These are phyloP conservation scores for Claviceps sp. DNA, from an alignment of 2,329 filamentous ascomycete species.

Conservation along the genomic window DNA sequence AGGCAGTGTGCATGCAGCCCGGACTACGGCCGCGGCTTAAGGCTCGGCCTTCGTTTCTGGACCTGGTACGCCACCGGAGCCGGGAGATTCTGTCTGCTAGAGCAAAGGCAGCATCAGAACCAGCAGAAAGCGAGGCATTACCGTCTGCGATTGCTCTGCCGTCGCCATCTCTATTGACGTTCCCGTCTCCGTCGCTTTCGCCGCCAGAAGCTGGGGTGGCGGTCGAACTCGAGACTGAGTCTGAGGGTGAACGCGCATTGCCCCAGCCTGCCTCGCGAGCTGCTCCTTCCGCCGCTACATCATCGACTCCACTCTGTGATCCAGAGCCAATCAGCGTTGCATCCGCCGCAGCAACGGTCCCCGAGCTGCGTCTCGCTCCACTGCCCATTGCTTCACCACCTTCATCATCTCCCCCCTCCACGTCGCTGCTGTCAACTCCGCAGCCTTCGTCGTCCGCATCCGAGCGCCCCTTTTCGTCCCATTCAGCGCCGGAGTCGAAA, in stretches of 20 bases:
- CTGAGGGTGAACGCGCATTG: background rate
- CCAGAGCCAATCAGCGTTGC: constrained; percentile 3
- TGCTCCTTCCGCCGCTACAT: constrained; percentile 17
- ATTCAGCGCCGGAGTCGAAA: constrained; percentile 14
- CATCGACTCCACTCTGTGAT: constrained; percentile 18
- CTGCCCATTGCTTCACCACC: constrained; percentile 15
- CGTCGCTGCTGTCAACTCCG: constrained; percentile 17
- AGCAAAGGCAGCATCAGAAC: background rate
- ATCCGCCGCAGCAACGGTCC: constrained; percentile 9
- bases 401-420: constrained; percentile 14
- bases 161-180: background rate
- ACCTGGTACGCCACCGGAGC: constrained; percentile 29
- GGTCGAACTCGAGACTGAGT: too few relatives aligned
- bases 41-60: constrained; percentile 40
- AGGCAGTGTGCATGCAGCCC: constrained; percentile 32
- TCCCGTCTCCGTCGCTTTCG: background rate
- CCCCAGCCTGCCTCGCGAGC: constrained; percentile 1
- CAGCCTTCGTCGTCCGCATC: constrained; percentile 13
- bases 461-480: constrained; percentile 13
- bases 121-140: background rate
- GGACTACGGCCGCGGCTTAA: constrained; percentile 36
- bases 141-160: constrained; percentile 1
- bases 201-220: background rate
- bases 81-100: constrained; percentile 7
- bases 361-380: constrained; percentile 24